A percentile compares a stretch with the other conserved stretches of the same genome.
phyloP scores from a whole-genome alignment of 208 protist species.

The Perkinsela sp. region DNA sequence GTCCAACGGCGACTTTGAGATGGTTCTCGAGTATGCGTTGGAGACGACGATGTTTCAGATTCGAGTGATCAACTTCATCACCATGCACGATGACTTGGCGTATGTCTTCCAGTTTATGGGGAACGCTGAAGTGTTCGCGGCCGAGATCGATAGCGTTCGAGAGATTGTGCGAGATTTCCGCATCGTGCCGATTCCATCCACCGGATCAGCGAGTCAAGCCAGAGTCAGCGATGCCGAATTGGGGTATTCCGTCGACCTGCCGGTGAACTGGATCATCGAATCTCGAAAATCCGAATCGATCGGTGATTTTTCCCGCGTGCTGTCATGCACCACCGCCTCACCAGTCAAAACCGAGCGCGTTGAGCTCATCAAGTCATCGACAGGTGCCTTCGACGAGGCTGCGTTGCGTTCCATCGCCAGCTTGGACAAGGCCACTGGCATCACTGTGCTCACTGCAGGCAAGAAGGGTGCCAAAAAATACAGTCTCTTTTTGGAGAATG shows the following conservation, averaged over 20 bases:
- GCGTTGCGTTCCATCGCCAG: neutral
- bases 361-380: neutral
- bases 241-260: neutral
- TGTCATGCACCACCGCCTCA: neutral
- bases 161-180: constrained; percentile 17
- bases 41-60: constrained; percentile 21
- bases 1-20: constrained; percentile 18
- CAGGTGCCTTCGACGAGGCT: neutral
- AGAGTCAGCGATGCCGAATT: neutral
- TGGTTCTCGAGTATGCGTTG: constrained; percentile 23
- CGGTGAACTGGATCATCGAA: neutral
- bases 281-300: neutral
- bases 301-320: neutral
- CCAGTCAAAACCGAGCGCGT: neutral
- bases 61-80: constrained; percentile 25
- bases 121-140: constrained; percentile 18
- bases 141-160: constrained; percentile 21
- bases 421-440: neutral
- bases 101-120: constrained; percentile 49
- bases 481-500: neutral
- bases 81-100: constrained; percentile 24
- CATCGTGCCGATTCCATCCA: constrained; percentile 6
- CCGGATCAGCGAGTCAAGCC: neutral
- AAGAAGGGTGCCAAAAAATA: neutral
- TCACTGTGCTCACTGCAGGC: neutral